phyloP scores from a whole-genome alignment of 805 yeast genomes.

The Kuraishia hungarica region DNA sequence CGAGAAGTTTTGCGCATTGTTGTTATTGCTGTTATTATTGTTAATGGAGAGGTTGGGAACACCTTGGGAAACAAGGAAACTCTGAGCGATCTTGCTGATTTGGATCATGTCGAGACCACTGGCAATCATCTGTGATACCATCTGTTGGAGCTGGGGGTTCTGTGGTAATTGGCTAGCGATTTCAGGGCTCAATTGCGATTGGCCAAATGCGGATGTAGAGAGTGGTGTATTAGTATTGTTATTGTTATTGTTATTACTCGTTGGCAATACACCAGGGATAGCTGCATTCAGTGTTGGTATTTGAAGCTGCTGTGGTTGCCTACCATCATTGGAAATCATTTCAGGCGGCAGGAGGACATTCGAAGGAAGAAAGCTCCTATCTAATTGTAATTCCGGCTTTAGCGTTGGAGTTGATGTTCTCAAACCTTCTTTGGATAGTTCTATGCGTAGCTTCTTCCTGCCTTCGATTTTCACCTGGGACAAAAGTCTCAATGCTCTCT shows the following conservation, averaged over 20 bases:
- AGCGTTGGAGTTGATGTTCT: slow-evolving; percentile 26
- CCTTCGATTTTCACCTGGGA: slow-evolving; percentile 35
- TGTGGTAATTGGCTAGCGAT: slow-evolving; percentile 7
- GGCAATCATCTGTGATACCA: slow-evolving; percentile 25
- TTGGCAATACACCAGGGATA: slow-evolving; percentile 3
- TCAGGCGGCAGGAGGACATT: slow-evolving; percentile 52
- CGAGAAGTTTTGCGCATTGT: background rate
- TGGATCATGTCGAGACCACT: slow-evolving; percentile 27
- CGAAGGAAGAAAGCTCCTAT: slow-evolving; percentile 40
- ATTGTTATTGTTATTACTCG: too few species aligned
- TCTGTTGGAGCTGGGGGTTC: slow-evolving; percentile 23
- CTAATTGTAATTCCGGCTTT: slow-evolving; percentile 35
- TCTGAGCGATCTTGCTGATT: slow-evolving; percentile 19
- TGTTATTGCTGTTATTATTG: slow-evolving; percentile 3
- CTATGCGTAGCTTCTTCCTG: slow-evolving; percentile 44
- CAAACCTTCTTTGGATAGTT: slow-evolving; percentile 53
- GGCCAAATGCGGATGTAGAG: slow-evolving; percentile 9
- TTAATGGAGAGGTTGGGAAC: slow-evolving; percentile 1
- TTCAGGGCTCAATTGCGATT: slow-evolving; percentile 10
- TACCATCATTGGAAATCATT: slow-evolving; percentile 18
- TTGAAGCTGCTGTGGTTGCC: slow-evolving; percentile 4
- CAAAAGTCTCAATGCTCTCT: slow-evolving; percentile 34
- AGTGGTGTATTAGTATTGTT: background rate
- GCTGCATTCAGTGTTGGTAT: slow-evolving; percentile 3
- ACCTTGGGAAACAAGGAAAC: slow-evolving; percentile 10